phyloP scores from a whole-genome alignment of 345 rosid genomes.

The Eucalyptus pauciflora region DNA sequence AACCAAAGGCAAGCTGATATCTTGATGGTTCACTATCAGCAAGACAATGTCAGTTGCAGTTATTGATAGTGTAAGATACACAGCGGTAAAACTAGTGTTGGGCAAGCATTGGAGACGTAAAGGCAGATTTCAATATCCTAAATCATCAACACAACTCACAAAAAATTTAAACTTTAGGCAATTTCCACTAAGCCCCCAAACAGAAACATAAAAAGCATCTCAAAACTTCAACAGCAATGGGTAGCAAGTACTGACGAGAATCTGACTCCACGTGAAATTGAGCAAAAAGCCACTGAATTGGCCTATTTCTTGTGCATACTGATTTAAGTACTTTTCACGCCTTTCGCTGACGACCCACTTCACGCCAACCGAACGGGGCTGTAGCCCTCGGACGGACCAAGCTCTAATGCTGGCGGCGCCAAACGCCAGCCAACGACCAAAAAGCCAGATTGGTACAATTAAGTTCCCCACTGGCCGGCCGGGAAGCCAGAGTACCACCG shows the following conservation, averaged over 20 bases:
- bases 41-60: neutral
- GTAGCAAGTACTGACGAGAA: neutral
- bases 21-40: neutral
- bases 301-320: too few relatives aligned
- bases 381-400: too few relatives aligned
- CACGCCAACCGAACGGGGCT: too few relatives aligned
- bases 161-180: neutral
- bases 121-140: neutral
- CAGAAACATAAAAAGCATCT: neutral
- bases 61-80: neutral
- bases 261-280: too few relatives aligned
- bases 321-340: too few relatives aligned
- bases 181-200: neutral
- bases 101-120: neutral
- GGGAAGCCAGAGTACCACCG: too few relatives aligned
- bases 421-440: too few relatives aligned
- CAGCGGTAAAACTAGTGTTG: neutral
- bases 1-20: neutral
- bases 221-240: neutral
- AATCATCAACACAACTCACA: neutral
- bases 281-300: too few relatives aligned
- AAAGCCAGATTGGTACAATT: accelerated
- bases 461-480: too few relatives aligned
- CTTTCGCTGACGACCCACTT: too few relatives aligned
- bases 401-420: too few relatives aligned